Conservation (phyloP, 345 rosid species). For the Brassica napus region Da-Ae NC_063438.1:21647501-21648000, state of each 20-base stretch:
- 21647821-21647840: conserved; percentile 49
- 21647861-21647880: conserved; percentile 39
- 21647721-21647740: conserved; percentile 45
- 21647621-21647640: conserved; percentile 32
- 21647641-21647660: conserved; percentile 44
- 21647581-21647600: background rate
- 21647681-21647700: conserved; percentile 53
- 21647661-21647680: conserved; percentile 17
- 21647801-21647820: conserved; percentile 12
- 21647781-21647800: too few species aligned
- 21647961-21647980: too few species aligned
- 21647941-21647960: too few species aligned
- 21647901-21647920: background rate
- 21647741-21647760: conserved; percentile 45
- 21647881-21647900: background rate
- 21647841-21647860: conserved; percentile 46
- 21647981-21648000: too few species aligned
- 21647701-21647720: conserved; percentile 41
- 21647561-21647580: background rate
- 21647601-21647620: background rate
- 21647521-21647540: background rate
- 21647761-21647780: conserved; percentile 49
- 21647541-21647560: background rate
- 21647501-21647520: conserved; percentile 36
- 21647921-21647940: background rate